Conservation (phyloP, 2,329 filamentous ascomycete species). For the Ophiosphaerella herpotricha region DNA sequence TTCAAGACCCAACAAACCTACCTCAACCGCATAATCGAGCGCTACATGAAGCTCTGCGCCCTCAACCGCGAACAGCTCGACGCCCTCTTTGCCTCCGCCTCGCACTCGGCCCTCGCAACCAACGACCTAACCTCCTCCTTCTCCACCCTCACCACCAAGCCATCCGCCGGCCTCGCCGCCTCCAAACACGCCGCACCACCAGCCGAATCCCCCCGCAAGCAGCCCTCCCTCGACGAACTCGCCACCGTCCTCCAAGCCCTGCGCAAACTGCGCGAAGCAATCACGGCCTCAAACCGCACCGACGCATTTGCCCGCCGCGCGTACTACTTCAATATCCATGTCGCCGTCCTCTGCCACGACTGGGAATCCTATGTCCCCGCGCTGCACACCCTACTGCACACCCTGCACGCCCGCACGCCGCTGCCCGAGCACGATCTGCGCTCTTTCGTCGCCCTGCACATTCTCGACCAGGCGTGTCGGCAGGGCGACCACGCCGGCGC, state of each 20-base stretch:
- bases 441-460: constrained; percentile 79
- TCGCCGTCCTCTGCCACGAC: constrained; percentile 78
- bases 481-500: constrained; percentile 75
- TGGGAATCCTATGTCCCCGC: constrained; percentile 90
- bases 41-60: constrained; percentile 89
- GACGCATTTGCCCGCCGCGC: constrained; percentile 85
- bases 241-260: constrained; percentile 79
- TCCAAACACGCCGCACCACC: constrained; percentile 18
- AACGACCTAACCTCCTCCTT: constrained; percentile 15
- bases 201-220: constrained; percentile 32
- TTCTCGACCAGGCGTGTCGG: constrained; percentile 88
- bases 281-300: constrained; percentile 75
- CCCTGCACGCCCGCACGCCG: constrained; percentile 69
- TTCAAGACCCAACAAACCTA: constrained; percentile 80
- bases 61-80: constrained; percentile 74
- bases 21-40: constrained; percentile 83
- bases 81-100: constrained; percentile 72
- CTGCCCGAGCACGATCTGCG: constrained; percentile 73
- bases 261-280: constrained; percentile 88
- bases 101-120: constrained; percentile 20
- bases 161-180: neutral
- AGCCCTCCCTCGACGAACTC: constrained; percentile 60
- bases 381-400: constrained; percentile 74
- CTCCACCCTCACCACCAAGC: constrained; percentile 16
- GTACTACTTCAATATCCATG: constrained; percentile 88